Conservation (phyloP, 371 early-diverging fungal genomes). For the Saksenaea vasiformis region DNA sequence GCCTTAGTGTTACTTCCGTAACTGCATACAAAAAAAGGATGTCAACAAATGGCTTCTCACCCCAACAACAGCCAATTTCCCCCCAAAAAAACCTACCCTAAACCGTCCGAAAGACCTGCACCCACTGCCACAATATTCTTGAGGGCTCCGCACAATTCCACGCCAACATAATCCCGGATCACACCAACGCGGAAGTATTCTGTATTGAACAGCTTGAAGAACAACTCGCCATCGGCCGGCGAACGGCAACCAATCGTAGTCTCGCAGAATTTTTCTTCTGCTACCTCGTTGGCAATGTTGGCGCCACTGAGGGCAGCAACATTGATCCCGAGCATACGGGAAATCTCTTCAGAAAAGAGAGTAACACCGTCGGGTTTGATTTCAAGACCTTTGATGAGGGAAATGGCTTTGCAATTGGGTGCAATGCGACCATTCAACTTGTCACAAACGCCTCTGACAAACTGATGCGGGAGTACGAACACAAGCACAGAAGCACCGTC, state of each 20-base stretch:
- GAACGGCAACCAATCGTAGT: slow-evolving; percentile 89
- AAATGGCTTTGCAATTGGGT: slow-evolving; percentile 83
- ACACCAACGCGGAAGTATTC: slow-evolving; percentile 85
- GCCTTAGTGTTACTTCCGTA: slow-evolving; percentile 97
- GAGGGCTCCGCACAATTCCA: slow-evolving; percentile 97
- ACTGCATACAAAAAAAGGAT: slow-evolving; percentile 19
- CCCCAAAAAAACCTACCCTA: slow-evolving; percentile 35
- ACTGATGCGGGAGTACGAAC: slow-evolving; percentile 98
- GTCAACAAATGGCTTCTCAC: slow-evolving; percentile 37
- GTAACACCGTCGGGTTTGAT: slow-evolving; percentile 73
- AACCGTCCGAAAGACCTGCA: slow-evolving; percentile 94
- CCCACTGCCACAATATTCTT: slow-evolving; percentile 99
- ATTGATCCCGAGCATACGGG: slow-evolving; percentile 73
- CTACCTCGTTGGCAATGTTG: slow-evolving; percentile 99
- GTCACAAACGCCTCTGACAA: slow-evolving; percentile 83
- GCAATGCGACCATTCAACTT: slow-evolving; percentile 68
- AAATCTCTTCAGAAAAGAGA: slow-evolving; percentile 88
- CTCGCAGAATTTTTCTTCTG: slow-evolving; percentile 93
- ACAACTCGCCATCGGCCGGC: slow-evolving; percentile 72
- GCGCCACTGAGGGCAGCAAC: slow-evolving; percentile 96
- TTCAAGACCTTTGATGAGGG: slow-evolving; percentile 95
- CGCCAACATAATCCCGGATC: slow-evolving; percentile 88
- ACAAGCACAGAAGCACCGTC: slow-evolving; percentile 87
- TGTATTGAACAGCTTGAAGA: slow-evolving; percentile 86
- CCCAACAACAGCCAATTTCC: neutral